Percentiles rank a stretch among this genome's conserved stretches.
Conservation (phyloP, 208 protist species). For the Herpetomonas tarakana region DNA sequence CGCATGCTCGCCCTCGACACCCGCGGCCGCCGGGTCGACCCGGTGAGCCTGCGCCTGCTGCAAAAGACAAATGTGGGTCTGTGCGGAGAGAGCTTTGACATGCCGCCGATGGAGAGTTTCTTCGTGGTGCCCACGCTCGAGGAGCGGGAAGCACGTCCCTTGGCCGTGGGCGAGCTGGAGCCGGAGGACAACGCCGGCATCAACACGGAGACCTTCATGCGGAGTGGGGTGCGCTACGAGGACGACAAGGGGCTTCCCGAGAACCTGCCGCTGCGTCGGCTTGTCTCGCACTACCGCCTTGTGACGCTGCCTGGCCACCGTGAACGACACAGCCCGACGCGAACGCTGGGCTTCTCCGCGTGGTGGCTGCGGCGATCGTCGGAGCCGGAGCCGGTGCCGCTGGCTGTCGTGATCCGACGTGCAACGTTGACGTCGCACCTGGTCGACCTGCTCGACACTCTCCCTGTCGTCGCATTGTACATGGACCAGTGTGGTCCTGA, state of each 20-base stretch:
- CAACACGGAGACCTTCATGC: neutral
- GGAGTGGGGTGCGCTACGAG: neutral
- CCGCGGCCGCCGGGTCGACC: neutral
- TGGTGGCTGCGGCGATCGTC: neutral
- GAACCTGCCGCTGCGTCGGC: neutral
- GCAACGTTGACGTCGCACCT: neutral
- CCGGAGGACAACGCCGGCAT: neutral
- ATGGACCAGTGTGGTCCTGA: neutral
- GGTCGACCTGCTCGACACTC: neutral
- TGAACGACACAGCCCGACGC: neutral
- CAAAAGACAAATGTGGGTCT: neutral
- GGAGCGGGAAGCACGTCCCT: neutral
- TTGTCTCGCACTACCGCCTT: neutral
- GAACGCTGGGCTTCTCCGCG: neutral
- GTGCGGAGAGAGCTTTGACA: neutral
- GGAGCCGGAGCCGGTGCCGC: neutral
- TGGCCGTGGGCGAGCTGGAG: neutral
- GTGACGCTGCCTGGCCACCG: neutral
- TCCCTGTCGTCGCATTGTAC: neutral
- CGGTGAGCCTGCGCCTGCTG: neutral
- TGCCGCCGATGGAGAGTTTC: neutral
- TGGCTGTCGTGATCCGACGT: neutral
- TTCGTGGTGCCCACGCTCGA: neutral
- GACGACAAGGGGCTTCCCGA: neutral
- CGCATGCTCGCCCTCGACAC: neutral